These are phyloP conservation scores for Lasiosphaeria ovina DNA, from an alignment of 495 filamentous ascomycete genomes.

Conservation along the genomic window DNA sequence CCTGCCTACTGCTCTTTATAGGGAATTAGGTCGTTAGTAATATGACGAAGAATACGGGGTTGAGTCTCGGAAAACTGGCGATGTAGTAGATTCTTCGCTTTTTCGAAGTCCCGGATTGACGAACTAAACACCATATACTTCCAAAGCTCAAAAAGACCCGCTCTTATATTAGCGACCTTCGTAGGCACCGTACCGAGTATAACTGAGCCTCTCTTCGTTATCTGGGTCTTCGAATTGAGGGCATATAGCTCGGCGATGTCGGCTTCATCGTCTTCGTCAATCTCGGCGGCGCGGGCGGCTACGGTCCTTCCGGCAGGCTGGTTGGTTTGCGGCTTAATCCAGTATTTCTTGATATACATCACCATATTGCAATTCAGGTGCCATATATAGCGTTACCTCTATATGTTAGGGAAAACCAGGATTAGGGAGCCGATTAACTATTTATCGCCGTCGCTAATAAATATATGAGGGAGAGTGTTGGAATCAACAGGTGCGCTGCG, in stretches of 20 bases:
- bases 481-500: no score
- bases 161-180: background rate
- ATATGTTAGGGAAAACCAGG: background rate
- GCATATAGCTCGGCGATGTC: background rate
- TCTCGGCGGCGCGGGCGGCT: no score
- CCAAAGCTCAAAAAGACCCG: background rate
- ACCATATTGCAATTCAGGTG: background rate
- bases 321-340: no score
- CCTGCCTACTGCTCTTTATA: no score
- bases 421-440: background rate
- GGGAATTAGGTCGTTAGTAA: no score
- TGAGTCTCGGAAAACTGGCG: background rate
- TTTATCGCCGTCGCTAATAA: background rate
- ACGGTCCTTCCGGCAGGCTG: no score
- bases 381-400: background rate
- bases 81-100: background rate
- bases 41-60: background rate
- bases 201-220: background rate
- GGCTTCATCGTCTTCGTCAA: background rate
- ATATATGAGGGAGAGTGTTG: background rate
- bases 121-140: background rate
- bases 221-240: background rate
- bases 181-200: background rate
- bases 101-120: background rate
- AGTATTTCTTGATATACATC: background rate